Percentiles rank a stretch among this genome's conserved stretches.
Conservation (phyloP, 768 basidiomycete genomes). For the Heimioporus sp. region DNA sequence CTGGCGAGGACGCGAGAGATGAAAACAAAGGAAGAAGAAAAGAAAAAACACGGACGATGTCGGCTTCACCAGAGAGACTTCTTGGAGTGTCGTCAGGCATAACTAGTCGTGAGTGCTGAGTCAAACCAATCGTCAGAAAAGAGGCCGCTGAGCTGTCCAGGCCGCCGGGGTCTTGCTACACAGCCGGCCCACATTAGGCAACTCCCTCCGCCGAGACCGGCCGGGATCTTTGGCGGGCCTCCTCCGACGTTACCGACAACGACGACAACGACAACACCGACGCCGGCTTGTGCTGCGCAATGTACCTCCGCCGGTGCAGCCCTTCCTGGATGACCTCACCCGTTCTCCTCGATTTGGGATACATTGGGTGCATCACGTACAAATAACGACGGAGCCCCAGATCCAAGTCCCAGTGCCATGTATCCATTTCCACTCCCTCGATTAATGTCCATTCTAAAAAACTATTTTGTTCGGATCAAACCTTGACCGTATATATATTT, state of each 20-base stretch:
- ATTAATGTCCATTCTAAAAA: not conserved
- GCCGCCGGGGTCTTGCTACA: too few relatives aligned
- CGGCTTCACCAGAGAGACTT: constrained; percentile 62
- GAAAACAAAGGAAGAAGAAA: too few relatives aligned
- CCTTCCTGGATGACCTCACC: constrained; percentile 18
- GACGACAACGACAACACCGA: too few relatives aligned
- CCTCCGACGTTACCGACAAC: too few relatives aligned
- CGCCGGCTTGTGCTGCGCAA: too few relatives aligned
- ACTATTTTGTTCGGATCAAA: constrained; percentile 24
- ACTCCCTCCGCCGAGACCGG: not conserved
- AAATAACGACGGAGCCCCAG: constrained; percentile 9
- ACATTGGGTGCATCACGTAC: constrained; percentile 25
- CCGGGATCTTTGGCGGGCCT: not conserved
- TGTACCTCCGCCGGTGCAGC: not conserved
- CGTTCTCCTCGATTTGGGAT: constrained; percentile 24
- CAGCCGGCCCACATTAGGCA: too few relatives aligned
- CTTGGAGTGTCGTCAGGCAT: constrained; percentile 56
- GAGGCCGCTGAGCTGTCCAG: too few relatives aligned
- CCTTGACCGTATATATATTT: constrained; percentile 12
- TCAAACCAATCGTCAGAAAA: not conserved
- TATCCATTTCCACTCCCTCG: not conserved
- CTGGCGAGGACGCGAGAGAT: constrained; percentile 26
- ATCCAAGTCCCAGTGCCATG: too few relatives aligned
- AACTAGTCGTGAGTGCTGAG: constrained; percentile 2
- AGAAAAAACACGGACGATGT: constrained; percentile 36